Conservation (phyloP, 352 stramenopile genomes). For the Globisporangium middletonii region DNA sequence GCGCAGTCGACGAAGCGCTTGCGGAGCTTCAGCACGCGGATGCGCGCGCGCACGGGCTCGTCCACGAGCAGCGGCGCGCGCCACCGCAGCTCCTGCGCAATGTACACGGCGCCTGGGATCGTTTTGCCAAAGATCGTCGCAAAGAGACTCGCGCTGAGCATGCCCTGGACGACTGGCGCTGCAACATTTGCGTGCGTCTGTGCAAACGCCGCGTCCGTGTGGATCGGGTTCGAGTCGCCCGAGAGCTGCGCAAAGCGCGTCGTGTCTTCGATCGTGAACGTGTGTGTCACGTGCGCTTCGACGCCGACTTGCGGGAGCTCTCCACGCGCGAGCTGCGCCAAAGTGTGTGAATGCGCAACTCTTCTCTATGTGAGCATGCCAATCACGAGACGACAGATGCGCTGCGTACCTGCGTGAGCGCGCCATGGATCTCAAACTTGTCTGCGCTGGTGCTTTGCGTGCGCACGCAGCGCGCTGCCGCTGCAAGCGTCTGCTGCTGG, state of each 20-base stretch:
- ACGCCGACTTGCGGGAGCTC: constrained; percentile 45
- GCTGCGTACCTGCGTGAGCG: constrained; percentile 6
- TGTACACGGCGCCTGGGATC: constrained; percentile 69
- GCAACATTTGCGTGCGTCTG: constrained; percentile 15
- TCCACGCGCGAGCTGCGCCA: constrained; percentile 33
- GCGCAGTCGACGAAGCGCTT: constrained; percentile 75
- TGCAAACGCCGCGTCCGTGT: constrained; percentile 48
- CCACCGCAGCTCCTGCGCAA: constrained; percentile 69
- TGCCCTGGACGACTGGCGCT: constrained; percentile 69
- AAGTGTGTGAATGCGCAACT: background rate
- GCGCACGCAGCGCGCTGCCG: background rate
- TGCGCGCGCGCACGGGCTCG: constrained; percentile 49
- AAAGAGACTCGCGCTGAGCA: constrained; percentile 75
- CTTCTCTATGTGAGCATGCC: background rate
- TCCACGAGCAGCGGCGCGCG: constrained; percentile 53
- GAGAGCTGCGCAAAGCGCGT: constrained; percentile 52
- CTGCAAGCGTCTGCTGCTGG: background rate
- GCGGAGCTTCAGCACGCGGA: constrained; percentile 50
- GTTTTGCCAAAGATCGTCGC: constrained; percentile 74
- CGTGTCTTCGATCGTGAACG: constrained; percentile 59
- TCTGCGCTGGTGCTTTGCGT: background rate
- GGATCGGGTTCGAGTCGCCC: constrained; percentile 74
- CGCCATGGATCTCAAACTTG: constrained; percentile 8
- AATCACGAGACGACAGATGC: background rate
- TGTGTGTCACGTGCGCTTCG: constrained; percentile 47